These are phyloP conservation scores for Fagus crenata DNA, from an alignment of 306 rosid species.

Conservation along the genomic window DNA sequence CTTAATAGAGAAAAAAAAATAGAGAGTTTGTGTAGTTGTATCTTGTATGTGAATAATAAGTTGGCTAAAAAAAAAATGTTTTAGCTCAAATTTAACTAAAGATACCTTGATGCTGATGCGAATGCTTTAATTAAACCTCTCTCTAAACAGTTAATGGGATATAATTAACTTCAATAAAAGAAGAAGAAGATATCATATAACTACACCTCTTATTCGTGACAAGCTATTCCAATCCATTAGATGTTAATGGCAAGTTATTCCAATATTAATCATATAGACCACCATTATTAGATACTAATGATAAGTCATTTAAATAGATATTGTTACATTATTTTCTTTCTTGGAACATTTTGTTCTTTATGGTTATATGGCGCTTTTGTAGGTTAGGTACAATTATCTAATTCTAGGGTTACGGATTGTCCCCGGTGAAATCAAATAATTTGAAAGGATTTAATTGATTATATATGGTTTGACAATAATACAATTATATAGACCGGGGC, in stretches of 20 bases:
- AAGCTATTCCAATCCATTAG: background rate
- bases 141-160: background rate
- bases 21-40: no score
- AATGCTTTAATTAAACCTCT: background rate
- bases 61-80: no score
- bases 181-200: background rate
- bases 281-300: conserved; percentile 6
- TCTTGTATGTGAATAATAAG: no score
- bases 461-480: no score
- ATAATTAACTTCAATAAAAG: background rate
- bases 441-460: background rate
- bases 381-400: conserved; percentile 8
- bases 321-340: background rate
- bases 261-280: background rate
- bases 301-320: background rate
- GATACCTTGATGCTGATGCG: no score
- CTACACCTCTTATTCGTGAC: background rate
- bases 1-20: no score
- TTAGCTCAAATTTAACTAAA: no score
- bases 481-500: no score
- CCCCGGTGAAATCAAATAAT: conserved; percentile 7
- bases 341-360: background rate
- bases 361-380: background rate
- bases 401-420: conserved; percentile 16
- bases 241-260: background rate